A percentile compares a stretch with the other conserved stretches of the same genome.
phyloP scores from a whole-genome alignment of 2,329 filamentous ascomycete species.

The Ophiostoma sp. region DNA sequence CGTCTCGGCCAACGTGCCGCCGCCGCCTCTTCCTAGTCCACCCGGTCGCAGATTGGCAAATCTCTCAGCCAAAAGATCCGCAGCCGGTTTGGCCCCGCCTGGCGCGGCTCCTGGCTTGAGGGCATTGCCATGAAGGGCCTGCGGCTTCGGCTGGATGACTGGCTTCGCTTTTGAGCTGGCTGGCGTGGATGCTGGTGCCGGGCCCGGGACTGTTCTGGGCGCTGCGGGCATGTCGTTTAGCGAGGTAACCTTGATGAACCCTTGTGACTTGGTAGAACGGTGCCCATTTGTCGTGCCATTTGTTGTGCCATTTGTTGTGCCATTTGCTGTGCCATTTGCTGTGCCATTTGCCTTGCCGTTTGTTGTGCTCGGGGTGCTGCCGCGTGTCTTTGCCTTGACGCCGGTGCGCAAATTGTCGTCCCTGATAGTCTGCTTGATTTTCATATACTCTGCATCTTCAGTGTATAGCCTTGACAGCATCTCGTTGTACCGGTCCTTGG shows the following conservation, averaged over 20 bases:
- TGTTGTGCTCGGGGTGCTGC: neutral
- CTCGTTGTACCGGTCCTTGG: conserved; percentile 41
- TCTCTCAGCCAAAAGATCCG: conserved; percentile 48
- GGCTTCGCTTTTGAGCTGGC: conserved; percentile 38
- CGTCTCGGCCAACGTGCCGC: conserved; percentile 4
- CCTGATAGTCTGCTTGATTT: conserved; percentile 56
- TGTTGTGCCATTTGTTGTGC: neutral
- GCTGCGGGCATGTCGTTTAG: neutral
- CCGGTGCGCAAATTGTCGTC: conserved; percentile 60
- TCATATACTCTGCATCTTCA: conserved; percentile 48
- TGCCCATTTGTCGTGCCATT: conserved; percentile 19
- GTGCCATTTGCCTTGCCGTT: neutral
- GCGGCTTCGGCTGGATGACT: conserved; percentile 60
- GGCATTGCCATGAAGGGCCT: conserved; percentile 58
- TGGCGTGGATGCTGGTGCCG: neutral
- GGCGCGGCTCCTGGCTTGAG: conserved; percentile 40
- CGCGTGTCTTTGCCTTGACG: conserved; percentile 41
- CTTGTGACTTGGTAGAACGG: conserved; percentile 20
- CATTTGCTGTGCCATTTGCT: neutral
- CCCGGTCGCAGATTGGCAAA: conserved; percentile 52
- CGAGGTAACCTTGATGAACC: neutral
- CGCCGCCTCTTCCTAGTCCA: neutral
- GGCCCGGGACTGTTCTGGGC: neutral
- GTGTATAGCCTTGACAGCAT: conserved; percentile 48
- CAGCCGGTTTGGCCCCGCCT: conserved; percentile 30